A percentile compares a stretch with the other conserved stretches of the same genome.
phyloP scores from a whole-genome alignment of 2,329 filamentous ascomycete genomes.

The Orbilia ellipsospora region DNA sequence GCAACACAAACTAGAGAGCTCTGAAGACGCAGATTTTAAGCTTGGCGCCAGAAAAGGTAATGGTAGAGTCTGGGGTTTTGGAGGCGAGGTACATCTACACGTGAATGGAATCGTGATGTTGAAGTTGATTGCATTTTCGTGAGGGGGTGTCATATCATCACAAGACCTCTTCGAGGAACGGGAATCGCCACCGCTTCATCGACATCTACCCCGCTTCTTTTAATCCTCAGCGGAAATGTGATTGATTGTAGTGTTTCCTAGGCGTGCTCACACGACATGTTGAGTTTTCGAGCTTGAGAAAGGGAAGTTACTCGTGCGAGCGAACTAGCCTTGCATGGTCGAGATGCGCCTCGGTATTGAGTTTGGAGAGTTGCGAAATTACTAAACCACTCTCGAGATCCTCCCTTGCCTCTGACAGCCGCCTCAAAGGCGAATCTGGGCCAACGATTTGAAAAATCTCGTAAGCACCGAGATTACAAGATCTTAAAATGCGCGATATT shows the following conservation, averaged over 20 bases:
- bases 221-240: neutral
- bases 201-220: neutral
- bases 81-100: no score
- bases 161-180: no score
- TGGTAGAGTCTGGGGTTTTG: no score
- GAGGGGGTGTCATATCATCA: no score
- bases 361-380: neutral
- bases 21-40: no score
- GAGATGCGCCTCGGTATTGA: neutral
- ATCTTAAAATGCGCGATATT: conserved; percentile 9
- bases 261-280: conserved; percentile 49
- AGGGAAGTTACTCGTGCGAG: conserved; percentile 46
- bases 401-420: neutral
- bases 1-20: no score
- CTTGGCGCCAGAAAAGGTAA: no score
- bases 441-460: neutral
- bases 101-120: no score
- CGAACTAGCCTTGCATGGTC: neutral
- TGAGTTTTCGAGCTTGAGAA: neutral
- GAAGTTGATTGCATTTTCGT: no score
- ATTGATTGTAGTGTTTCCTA: neutral
- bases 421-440: neutral
- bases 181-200: conserved; percentile 9
- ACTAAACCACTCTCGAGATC: neutral
- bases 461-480: conserved; percentile 7